Base-by-base conservation (phyloP, 495 filamentous ascomycete species). In the Aspergillus ostianus region DNA sequence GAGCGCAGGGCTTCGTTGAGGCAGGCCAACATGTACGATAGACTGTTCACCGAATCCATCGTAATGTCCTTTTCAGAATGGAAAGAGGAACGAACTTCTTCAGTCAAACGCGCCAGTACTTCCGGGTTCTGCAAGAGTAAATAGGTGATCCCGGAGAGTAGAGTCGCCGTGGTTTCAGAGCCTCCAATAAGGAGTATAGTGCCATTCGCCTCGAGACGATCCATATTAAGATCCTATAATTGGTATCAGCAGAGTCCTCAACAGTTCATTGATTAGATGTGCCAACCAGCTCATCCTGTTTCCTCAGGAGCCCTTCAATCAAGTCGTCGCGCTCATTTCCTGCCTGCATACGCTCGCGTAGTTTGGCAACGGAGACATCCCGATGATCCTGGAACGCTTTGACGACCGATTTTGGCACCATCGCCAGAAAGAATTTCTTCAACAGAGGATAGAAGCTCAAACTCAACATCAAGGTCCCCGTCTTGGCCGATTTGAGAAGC, bases 121-220 rank as follows among this genome's bases (percentile, higher is more conserved):
- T 70, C 60, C 2, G 72, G 77, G 62, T 85, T 76, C 3, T 59
- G 77, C 0, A 80, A 62, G 0, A 90, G 68, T 1, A 84, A 67
- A 63, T 80, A 88, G 0, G 79, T 78, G 0, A 79, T 76, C 8
- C 79, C 83, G 2, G 76, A 73, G 26, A 90, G 68, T 4, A 81
- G 54, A 0, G 85, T 85, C 1, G 85, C 84, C 2, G 84, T 85
- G 3, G 87, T 87, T 57, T 89, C 85, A 0, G 80, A 83, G 12
- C 84, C 84, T 18, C 73, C 84, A n/a, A 82, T 77, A 26, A 84
- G 72, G 17, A 75, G 48, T n/a, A 68, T 67, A 13, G 67, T 67
- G 15, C 70, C 76, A 58, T 81, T 83, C 7, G 67, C 57, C 17
- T 69, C 66, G 0, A 82, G 66, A 26, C 77, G 65, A 18, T 74